Evolutionary conservation across 208 protist genomes (phyloP), one percentile per base, ranked within the genome.

Genomic region (Wallacemonas sp.): DNA sequence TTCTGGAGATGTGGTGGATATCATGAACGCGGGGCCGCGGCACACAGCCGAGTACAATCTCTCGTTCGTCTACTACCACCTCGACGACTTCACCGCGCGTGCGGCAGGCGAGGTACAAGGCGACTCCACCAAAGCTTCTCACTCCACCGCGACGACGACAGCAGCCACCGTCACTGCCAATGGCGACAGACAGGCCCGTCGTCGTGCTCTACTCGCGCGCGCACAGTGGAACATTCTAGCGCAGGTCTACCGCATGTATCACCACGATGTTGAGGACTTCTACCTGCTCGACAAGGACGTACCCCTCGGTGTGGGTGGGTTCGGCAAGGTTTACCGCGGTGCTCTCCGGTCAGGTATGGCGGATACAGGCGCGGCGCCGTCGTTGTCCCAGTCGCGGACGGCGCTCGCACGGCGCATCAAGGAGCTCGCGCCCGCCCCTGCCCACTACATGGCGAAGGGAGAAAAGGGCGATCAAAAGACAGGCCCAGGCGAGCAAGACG

Each of bases 201-300:
- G 68, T 4, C 71, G 63, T 32, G 71, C 60, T 1, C 36, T 81
- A 30, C 69, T 82, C 13, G 62, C 67, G 42, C 53, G 50, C 17
- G 71, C 81, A 55, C 73, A 63, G 55, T 83, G 73, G 76, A 70
- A 81, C 36, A 63, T 76, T 15, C 52, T 68, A 19, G 73, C 72
- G 46, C 72, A 83, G 70, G 69, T 81, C 22, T 42, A 67, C 19
- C 77, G 81, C 70, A 87, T 87, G 69, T 81, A 87, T 61, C 21
- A 33, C 30, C 70, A 74, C 48, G 26, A 57, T 26, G 73, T 81
- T 8, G 76, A 76, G 26, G 73, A 81, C 55, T 82, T 68, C 63
- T 87, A 87, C 53, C 24, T n/a, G 19, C 41, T 84, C 13, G 61
- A 80, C 59, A 61, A 55, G 3, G 53, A 32, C 2, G 32, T 42